Evolutionary conservation across 2,329 filamentous ascomycete species (phyloP).

Genomic region (Gliomastix tumulicola): DNA sequence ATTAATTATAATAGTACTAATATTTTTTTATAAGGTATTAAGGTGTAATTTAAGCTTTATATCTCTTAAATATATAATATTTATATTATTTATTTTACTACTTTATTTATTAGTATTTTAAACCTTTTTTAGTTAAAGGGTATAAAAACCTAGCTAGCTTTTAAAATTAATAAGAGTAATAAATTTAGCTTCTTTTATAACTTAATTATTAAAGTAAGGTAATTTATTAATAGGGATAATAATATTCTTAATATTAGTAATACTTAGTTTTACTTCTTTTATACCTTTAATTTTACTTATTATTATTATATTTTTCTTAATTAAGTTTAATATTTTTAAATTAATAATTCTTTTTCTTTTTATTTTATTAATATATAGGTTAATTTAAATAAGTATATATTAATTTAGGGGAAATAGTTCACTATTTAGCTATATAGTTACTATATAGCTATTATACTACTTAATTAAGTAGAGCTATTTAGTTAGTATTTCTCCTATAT

Average conservation of each 20-base stretch:
- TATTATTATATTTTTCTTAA: too few relatives aligned
- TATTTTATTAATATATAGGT: background rate
- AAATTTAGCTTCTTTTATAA: too few relatives aligned
- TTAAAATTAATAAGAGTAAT: too few relatives aligned
- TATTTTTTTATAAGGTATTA: background rate
- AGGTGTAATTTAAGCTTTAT: background rate
- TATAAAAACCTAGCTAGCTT: background rate
- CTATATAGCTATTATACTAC: too few relatives aligned
- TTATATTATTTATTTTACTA: background rate
- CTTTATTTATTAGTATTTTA: too few relatives aligned
- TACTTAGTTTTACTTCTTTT: too few relatives aligned
- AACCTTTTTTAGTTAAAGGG: too few relatives aligned
- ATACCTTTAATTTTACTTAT: too few relatives aligned
- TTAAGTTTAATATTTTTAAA: background rate
- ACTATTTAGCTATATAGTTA: too few relatives aligned
- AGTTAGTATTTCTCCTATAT: too few relatives aligned
- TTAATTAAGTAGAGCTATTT: too few relatives aligned
- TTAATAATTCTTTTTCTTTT: background rate
- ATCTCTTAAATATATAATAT: background rate
- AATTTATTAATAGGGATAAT: background rate
- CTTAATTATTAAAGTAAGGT: background rate
- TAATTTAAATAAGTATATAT: background rate
- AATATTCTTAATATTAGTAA: background rate
- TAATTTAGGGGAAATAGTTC: too few relatives aligned
- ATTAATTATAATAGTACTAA: background rate